Conservation (phyloP, 75 land plant genomes). For the Pseudotsuga menziesii region DNA sequence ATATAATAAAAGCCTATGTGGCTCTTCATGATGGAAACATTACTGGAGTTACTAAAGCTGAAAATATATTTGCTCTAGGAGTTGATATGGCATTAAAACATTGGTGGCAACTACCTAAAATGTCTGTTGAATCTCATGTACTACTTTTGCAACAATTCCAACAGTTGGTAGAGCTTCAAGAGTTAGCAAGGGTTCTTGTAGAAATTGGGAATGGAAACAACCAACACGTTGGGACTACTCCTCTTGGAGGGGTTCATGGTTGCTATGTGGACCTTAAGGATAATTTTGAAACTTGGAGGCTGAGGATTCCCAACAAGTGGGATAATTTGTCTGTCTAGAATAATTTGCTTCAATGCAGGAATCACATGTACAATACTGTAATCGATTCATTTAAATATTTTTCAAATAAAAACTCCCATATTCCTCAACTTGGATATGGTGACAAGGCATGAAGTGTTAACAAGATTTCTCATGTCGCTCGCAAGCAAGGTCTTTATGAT, state of each 20-base stretch:
- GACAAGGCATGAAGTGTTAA: slow-evolving; percentile 99
- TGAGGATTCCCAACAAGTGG: slow-evolving; percentile 95
- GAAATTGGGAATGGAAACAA: slow-evolving; percentile 91
- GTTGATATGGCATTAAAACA: slow-evolving; percentile 89
- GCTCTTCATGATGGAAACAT: slow-evolving; percentile 68
- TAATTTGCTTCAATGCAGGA: slow-evolving; percentile 94
- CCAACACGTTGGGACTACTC: slow-evolving; percentile 45
- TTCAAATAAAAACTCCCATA: slow-evolving; percentile 64
- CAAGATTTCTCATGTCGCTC: slow-evolving; percentile 91
- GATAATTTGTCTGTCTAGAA: slow-evolving; percentile 91
- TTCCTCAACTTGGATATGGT: slow-evolving; percentile 89
- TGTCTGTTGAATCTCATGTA: slow-evolving; percentile 75
- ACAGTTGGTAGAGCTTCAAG: slow-evolving; percentile 96
- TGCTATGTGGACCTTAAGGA: slow-evolving; percentile 82
- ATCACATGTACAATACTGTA: slow-evolving; percentile 86
- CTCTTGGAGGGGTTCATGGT: slow-evolving; percentile 43
- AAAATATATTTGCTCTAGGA: slow-evolving; percentile 71
- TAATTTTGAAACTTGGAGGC: slow-evolving; percentile 93
- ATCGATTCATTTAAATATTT: slow-evolving; percentile 91
- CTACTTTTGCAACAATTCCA: slow-evolving; percentile 98
- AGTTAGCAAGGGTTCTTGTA: slow-evolving; percentile 68
- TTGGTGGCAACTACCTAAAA: slow-evolving; percentile 98
- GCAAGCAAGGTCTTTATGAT: slow-evolving; percentile 93
- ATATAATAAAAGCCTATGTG: slow-evolving; percentile 75
- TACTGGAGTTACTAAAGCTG: slow-evolving; percentile 79